Evolutionary conservation across 352 stramenopile genomes (phyloP).

Genomic region (Poterioochromonas sp.): DNA sequence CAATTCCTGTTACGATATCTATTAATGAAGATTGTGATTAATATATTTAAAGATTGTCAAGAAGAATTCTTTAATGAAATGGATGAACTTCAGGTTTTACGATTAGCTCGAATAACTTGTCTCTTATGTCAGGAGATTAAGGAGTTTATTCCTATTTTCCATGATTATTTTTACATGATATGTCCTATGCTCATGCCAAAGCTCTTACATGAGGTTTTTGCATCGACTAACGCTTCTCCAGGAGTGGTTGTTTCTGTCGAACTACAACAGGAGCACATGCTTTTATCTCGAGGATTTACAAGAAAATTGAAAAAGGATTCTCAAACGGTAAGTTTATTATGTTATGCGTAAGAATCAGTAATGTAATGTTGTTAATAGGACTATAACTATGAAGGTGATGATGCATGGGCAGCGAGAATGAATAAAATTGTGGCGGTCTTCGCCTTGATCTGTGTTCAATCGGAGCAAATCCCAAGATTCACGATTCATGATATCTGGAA

Average conservation of each 20-base stretch:
- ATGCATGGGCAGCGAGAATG: not conserved
- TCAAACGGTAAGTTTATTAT: too few species aligned
- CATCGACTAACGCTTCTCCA: not conserved
- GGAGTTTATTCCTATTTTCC: not conserved
- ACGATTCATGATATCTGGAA: not conserved
- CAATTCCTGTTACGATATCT: not conserved
- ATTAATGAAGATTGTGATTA: not conserved
- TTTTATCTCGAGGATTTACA: too few species aligned
- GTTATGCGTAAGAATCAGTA: not conserved
- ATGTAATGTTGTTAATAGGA: not conserved
- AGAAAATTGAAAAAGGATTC: too few species aligned
- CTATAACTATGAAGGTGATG: not conserved
- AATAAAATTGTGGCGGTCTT: not conserved
- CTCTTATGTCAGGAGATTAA: not conserved
- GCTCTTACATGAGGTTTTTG: not conserved
- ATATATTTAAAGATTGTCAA: constrained; percentile 14
- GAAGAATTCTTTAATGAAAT: constrained; percentile 26
- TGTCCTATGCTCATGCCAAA: not conserved
- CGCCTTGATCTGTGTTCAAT: not conserved
- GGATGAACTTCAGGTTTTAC: not conserved
- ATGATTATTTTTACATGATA: not conserved
- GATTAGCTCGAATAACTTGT: not conserved
- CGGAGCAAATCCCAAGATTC: not conserved
- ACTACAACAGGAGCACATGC: too few species aligned
- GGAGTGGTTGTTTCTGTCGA: not conserved